Evolutionary conservation across 2,329 filamentous ascomycete genomes (phyloP).

Genomic region (Leptosphaerulina australis): DNA sequence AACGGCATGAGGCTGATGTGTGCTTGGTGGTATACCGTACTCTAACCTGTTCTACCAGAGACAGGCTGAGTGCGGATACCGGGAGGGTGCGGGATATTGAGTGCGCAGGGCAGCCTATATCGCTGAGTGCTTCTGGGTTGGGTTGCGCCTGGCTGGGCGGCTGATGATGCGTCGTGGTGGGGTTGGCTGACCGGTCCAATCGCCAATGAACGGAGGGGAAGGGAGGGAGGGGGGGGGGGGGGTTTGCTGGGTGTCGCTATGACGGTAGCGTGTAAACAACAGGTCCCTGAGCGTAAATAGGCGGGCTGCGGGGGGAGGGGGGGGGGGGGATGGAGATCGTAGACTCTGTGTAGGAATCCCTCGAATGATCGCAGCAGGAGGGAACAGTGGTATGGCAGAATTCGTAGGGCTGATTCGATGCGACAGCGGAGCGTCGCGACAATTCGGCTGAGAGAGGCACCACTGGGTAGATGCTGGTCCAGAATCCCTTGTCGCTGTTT

Average conservation of each 20-base stretch:
- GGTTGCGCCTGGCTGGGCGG: constrained; percentile 23
- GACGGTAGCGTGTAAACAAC: constrained; percentile 11
- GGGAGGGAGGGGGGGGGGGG: too few species aligned
- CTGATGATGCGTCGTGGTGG: constrained; percentile 18
- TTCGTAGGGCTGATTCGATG: constrained; percentile 33
- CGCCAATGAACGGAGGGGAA: constrained; percentile 4
- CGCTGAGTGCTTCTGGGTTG: constrained; percentile 16
- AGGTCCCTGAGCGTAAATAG: constrained; percentile 12
- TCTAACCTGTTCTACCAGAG: constrained; percentile 49
- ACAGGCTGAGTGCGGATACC: constrained; percentile 44
- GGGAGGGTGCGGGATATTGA: constrained; percentile 29
- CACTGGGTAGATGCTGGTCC: constrained; percentile 18
- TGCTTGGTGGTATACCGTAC: constrained; percentile 39
- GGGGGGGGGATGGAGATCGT: too few species aligned
- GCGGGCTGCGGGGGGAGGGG: background rate
- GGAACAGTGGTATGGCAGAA: constrained; percentile 12
- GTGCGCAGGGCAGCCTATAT: constrained; percentile 25
- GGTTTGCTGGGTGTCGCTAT: too few species aligned
- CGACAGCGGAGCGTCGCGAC: constrained; percentile 26
- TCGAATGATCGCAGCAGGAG: constrained; percentile 13
- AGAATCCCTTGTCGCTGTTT: constrained; percentile 17
- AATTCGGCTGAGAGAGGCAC: constrained; percentile 29
- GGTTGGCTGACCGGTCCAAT: constrained; percentile 16
- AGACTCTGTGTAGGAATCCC: too few species aligned
- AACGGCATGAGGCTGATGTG: constrained; percentile 51